phyloP scores from a whole-genome alignment of 148 eudicot genomes.

The Rhododendron kiyosumense region DNA sequence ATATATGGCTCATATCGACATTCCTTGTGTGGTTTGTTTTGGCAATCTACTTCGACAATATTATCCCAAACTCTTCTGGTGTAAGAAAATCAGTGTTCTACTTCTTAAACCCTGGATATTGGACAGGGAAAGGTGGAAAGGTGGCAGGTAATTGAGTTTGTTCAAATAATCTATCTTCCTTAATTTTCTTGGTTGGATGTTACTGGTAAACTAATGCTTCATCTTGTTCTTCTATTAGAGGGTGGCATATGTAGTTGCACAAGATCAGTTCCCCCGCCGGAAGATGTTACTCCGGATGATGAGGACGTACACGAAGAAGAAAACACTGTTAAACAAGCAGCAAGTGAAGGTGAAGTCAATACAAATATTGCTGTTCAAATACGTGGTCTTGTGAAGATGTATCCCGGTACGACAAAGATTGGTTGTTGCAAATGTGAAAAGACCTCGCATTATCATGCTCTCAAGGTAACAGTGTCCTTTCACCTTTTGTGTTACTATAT shows the following conservation, averaged over 20 bases:
- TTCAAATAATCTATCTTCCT: neutral
- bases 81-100: constrained; percentile 72
- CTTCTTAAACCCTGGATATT: constrained; percentile 75
- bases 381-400: constrained; percentile 77
- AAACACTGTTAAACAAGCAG: constrained; percentile 59
- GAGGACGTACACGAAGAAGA: constrained; percentile 87
- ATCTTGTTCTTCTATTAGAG: constrained; percentile 23
- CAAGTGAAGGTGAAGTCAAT: constrained; percentile 44
- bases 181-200: constrained; percentile 6
- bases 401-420: constrained; percentile 51
- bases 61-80: constrained; percentile 74
- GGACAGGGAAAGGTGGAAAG: constrained; percentile 78
- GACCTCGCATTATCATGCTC: constrained; percentile 78
- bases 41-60: constrained; percentile 92
- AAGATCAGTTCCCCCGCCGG: constrained; percentile 40
- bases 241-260: constrained; percentile 82
- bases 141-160: constrained; percentile 46
- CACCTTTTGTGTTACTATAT: neutral
- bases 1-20: constrained; percentile 47
- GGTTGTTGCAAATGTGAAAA: constrained; percentile 79
- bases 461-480: constrained; percentile 41
- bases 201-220: neutral
- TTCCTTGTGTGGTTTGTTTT: constrained; percentile 59
- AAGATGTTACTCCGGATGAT: constrained; percentile 56
- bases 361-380: constrained; percentile 75